A percentile compares a stretch with the other conserved stretches of the same genome.
Evolutionary conservation across 2,329 filamentous ascomycete species (phyloP).

Genomic region (Gnomoniopsis sp.): DNA sequence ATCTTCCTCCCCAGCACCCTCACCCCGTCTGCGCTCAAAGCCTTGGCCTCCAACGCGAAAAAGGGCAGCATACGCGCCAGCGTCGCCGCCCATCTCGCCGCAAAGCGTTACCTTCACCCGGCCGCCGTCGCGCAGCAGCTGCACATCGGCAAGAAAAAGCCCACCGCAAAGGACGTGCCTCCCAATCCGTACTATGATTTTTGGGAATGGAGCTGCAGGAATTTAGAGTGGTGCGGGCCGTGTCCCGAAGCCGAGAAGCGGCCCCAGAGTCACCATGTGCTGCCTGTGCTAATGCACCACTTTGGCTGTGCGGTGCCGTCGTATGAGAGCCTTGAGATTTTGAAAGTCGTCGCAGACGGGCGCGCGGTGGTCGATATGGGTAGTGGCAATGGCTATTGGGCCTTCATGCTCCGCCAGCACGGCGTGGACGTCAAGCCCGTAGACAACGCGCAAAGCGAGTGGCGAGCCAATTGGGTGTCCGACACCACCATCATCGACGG

Average conservation of each 20-base stretch:
- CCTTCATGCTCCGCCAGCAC: slow-evolving; percentile 63
- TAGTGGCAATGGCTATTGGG: slow-evolving; percentile 74
- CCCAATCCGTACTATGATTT: slow-evolving; percentile 66
- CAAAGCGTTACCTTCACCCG: slow-evolving; percentile 50
- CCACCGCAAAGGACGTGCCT: slow-evolving; percentile 33
- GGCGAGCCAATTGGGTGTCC: slow-evolving; percentile 65
- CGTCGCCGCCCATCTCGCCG: slow-evolving; percentile 53
- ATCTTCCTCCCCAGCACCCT: slow-evolving; percentile 61
- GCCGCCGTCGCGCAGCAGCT: slow-evolving; percentile 32
- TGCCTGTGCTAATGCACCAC: slow-evolving; percentile 74
- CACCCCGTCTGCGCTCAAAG: slow-evolving; percentile 59
- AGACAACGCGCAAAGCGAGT: slow-evolving; percentile 66
- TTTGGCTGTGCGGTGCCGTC: slow-evolving; percentile 71
- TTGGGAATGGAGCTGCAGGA: slow-evolving; percentile 62
- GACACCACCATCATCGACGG: slow-evolving; percentile 65
- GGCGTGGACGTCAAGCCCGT: slow-evolving; percentile 55
- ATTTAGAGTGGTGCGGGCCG: slow-evolving; percentile 64
- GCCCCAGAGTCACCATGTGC: slow-evolving; percentile 61
- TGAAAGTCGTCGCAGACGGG: slow-evolving; percentile 52
- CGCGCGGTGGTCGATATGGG: slow-evolving; percentile 63
- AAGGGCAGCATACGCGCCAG: slow-evolving; percentile 57
- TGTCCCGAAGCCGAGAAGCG: slow-evolving; percentile 43
- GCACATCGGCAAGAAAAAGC: slow-evolving; percentile 44
- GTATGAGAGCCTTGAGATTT: slow-evolving; percentile 60
- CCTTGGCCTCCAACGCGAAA: slow-evolving; percentile 61